These are phyloP conservation scores for Macadamia tetraphylla DNA, from an alignment of 164 flowering plant species.

Conservation along the genomic window DNA sequence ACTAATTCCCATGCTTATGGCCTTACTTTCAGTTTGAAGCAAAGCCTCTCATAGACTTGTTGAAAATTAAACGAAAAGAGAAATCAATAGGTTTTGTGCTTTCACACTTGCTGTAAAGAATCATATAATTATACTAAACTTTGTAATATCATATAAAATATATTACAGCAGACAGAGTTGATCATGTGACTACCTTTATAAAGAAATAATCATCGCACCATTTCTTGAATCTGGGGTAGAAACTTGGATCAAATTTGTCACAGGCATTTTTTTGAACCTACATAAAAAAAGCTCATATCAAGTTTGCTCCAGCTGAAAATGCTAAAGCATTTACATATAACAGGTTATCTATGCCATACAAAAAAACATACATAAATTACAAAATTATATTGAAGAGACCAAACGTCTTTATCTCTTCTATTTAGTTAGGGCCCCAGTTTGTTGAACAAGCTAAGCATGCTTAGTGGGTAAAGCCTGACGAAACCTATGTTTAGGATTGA, in stretches of 20 bases:
- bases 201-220: constrained; percentile 99
- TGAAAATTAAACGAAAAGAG: too few relatives aligned
- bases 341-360: neutral
- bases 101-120: too few relatives aligned
- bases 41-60: too few relatives aligned
- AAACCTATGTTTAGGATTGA: too few relatives aligned
- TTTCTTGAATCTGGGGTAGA: constrained; percentile 96
- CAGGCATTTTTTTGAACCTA: constrained; percentile 86
- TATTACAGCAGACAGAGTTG: neutral
- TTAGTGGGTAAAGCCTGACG: neutral
- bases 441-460: too few relatives aligned
- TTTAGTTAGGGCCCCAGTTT: too few relatives aligned
- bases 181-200: constrained; percentile 54
- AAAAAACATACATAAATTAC: neutral
- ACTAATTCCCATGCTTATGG: too few relatives aligned
- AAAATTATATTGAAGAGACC: neutral
- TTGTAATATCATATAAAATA: too few relatives aligned
- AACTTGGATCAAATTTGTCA: constrained; percentile 89
- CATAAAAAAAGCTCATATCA: constrained; percentile 16
- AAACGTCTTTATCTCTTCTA: neutral
- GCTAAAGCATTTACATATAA: constrained; percentile 1
- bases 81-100: too few relatives aligned
- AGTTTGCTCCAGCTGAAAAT: constrained; percentile 4
- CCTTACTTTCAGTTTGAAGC: too few relatives aligned
- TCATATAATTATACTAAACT: too few relatives aligned